phyloP scores from a whole-genome alignment of 1,139 yeast species.

The Suhomyces kunorum region DNA sequence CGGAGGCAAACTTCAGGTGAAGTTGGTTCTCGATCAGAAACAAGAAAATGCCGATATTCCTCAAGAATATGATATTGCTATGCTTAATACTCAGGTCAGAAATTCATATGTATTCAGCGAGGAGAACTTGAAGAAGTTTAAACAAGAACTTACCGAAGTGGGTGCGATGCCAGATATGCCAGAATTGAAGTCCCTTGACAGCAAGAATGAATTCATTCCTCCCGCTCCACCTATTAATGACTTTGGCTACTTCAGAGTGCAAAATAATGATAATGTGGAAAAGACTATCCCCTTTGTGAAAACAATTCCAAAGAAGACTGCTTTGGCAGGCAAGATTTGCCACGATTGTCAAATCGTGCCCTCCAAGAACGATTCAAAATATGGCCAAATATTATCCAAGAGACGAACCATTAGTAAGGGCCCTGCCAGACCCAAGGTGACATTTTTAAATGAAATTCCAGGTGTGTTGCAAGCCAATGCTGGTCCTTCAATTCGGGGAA shows the following conservation, averaged over 20 bases:
- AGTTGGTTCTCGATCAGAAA: slow-evolving; percentile 52
- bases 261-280: slow-evolving; percentile 26
- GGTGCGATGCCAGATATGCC: slow-evolving; percentile 54
- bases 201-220: slow-evolving; percentile 21
- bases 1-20: slow-evolving; percentile 54
- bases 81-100: slow-evolving; percentile 75
- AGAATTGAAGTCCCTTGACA: slow-evolving; percentile 34
- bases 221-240: slow-evolving; percentile 15
- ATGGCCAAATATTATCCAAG: slow-evolving; percentile 47
- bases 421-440: slow-evolving; percentile 66
- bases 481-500: slow-evolving; percentile 75
- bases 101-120: slow-evolving; percentile 92
- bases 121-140: slow-evolving; percentile 71
- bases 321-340: slow-evolving; percentile 80
- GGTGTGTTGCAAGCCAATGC: slow-evolving; percentile 87
- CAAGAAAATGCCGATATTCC: slow-evolving; percentile 57
- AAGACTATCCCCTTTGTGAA: slow-evolving; percentile 69
- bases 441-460: slow-evolving; percentile 77
- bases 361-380: slow-evolving; percentile 68
- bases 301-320: slow-evolving; percentile 83
- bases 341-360: slow-evolving; percentile 94
- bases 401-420: slow-evolving; percentile 52
- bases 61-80: slow-evolving; percentile 75
- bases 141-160: slow-evolving; percentile 55
- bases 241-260: slow-evolving; percentile 33